phyloP scores from a whole-genome alignment of 75 land plant species.

The Azolla pinnata region DNA sequence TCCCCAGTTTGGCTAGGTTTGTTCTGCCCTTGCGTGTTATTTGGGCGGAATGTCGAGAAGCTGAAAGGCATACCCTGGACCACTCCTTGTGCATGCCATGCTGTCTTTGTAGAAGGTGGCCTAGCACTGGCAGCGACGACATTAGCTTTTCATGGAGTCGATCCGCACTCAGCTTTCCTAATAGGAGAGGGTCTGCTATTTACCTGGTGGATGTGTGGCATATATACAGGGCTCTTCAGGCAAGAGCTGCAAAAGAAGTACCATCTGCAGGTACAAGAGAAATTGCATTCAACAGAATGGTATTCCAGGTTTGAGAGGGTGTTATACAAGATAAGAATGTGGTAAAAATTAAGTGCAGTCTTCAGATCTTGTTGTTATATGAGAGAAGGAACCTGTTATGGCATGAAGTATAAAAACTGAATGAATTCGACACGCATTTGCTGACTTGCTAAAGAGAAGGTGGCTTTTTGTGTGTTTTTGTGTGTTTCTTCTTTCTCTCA shows the following conservation, averaged over 20 bases:
- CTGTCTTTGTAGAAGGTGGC: constrained; percentile 86
- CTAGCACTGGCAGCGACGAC: constrained; percentile 62
- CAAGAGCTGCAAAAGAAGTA: constrained; percentile 75
- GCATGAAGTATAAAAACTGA: too few species aligned
- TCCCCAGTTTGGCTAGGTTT: constrained; percentile 75
- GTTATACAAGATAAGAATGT: too few species aligned
- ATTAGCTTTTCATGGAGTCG: constrained; percentile 51
- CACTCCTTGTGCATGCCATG: constrained; percentile 79
- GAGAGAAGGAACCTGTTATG: too few species aligned
- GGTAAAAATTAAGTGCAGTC: too few species aligned
- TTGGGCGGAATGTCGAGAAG: constrained; percentile 74
- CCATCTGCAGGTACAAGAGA: constrained; percentile 57
- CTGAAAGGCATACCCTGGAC: constrained; percentile 68
- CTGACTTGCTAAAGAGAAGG: too few species aligned
- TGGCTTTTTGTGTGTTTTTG: neutral
- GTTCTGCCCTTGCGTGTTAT: constrained; percentile 82
- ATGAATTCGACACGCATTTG: too few species aligned
- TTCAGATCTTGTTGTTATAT: too few species aligned
- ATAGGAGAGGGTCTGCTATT: constrained; percentile 72
- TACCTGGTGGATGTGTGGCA: constrained; percentile 96
- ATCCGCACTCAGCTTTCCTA: constrained; percentile 53
- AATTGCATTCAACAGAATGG: neutral
- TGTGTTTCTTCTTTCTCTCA: neutral
- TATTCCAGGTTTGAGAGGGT: neutral
- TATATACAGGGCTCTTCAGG: constrained; percentile 70